Conservation (phyloP, 257 asterid species). For the Nemophila menziesii region DNA sequence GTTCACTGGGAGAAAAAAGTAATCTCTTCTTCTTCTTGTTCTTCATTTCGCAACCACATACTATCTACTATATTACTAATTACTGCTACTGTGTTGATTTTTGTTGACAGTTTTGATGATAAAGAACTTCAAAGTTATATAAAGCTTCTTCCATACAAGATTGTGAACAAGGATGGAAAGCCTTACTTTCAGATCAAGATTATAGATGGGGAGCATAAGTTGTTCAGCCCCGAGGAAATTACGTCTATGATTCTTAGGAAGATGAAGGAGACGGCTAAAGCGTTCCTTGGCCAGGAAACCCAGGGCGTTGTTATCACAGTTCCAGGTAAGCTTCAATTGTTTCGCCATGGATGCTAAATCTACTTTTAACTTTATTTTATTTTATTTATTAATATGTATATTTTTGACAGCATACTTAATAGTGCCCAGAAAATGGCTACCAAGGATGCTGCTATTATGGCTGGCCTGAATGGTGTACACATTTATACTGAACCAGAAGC, state of each 20-base stretch:
- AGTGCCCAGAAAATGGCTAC: conserved; percentile 8
- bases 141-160: conserved; percentile 7
- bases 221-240: conserved; percentile 12
- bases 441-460: conserved; percentile 8
- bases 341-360: background rate
- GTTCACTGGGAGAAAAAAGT: conserved; percentile 11
- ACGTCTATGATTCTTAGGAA: conserved; percentile 7
- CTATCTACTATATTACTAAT: background rate
- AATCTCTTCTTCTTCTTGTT: background rate
- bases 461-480: conserved; percentile 7
- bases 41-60: background rate
- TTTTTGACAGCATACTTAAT: conserved; percentile 8
- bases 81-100: background rate
- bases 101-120: conserved; percentile 4
- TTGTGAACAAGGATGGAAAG: conserved; percentile 12
- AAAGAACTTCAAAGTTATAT: conserved; percentile 6
- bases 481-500: conserved; percentile 7
- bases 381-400: too few species aligned
- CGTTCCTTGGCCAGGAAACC: conserved; percentile 9
- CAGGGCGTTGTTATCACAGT: conserved; percentile 10
- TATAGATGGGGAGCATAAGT: conserved; percentile 8
- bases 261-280: conserved; percentile 13
- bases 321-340: conserved; percentile 4
- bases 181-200: conserved; percentile 10
- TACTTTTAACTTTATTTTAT: too few species aligned